Conservation (phyloP, 768 basidiomycete species). For the Calocybe indica region DNA sequence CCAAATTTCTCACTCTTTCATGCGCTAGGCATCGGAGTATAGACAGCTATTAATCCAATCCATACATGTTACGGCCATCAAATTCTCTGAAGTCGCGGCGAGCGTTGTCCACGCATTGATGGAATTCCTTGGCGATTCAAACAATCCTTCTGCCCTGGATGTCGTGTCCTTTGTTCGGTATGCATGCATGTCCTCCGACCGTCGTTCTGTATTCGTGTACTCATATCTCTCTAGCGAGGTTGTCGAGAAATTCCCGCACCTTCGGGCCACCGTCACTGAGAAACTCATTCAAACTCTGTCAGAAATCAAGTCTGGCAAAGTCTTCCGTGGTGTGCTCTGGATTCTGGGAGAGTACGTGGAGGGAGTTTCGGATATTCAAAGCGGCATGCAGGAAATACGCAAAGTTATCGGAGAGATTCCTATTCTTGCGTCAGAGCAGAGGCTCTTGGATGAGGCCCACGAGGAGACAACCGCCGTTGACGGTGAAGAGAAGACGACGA, state of each 20-base stretch:
- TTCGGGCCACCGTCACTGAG: conserved; percentile 77
- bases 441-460: conserved; percentile 69
- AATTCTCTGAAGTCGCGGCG: conserved; percentile 94
- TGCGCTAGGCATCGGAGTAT: conserved; percentile 81
- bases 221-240: conserved; percentile 58
- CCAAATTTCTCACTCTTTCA: not conserved
- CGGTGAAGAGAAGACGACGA: conserved; percentile 43
- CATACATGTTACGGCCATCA: conserved; percentile 94
- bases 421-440: conserved; percentile 87
- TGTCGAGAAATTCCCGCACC: conserved; percentile 92
- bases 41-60: conserved; percentile 95
- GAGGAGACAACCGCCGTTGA: conserved; percentile 26
- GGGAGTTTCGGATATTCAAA: conserved; percentile 57
- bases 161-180: conserved; percentile 71
- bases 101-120: conserved; percentile 91
- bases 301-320: conserved; percentile 94
- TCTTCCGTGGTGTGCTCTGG: conserved; percentile 95
- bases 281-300: conserved; percentile 76
- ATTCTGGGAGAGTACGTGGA: conserved; percentile 96
- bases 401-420: conserved; percentile 95
- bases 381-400: conserved; percentile 71
- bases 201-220: not conserved
- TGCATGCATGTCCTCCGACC: conserved; percentile 5
- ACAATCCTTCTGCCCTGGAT: conserved; percentile 91
- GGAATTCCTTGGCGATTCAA: conserved; percentile 93